Base-by-base conservation (phyloP, 2,329 filamentous ascomycete species). In the Lachnellula cervina region DNA sequence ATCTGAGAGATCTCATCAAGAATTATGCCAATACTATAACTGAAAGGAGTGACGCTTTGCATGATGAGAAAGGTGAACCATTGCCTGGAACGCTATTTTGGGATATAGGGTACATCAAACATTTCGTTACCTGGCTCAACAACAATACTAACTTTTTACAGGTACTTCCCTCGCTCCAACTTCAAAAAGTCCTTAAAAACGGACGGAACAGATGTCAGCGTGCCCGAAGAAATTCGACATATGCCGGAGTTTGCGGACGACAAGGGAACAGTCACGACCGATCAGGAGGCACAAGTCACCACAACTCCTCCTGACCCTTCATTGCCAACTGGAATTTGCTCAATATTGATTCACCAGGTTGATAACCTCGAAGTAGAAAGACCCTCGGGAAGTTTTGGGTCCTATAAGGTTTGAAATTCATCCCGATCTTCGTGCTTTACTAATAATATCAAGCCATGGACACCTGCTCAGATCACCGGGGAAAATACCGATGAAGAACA, bases 401-500 rank as follows among this genome's bases (percentile, higher is more conserved):
- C 49, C 5, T 61, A 61, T 11, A 32, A 32, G 28, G 28, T 32
- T 32, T 32, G 28, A 32, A 13, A 4, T 3, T 32, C 9, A 13
- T 11, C 4, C 28, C 28, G 28, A 11, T 32, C 9, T 32, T 32
- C 9, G 28, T 11, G 28, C 28, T 32, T 32, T 32, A 32, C 28
- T 32, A 11, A 32, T 9, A 32, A 32, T 32, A 13, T 32, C 35
- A 51, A 61, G 38, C 57, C 57, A 4, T 61, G 59, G 59, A 55
- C 54, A 37, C 59, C 59, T 13, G 59, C 59, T 21, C 59, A 61
- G 35, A 52, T 61, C 19, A 59, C 59, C 19, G 59, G 59, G 16
- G 59, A 61, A n/a, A 61, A 61, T 17, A 61, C 59, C 1, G 59
- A 61, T 25, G 59, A 61, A 40, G 59, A 61, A 35, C 44, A 43